Base-by-base conservation (phyloP, 2,329 filamentous ascomycete species). In the Daldinia sp. region DNA sequence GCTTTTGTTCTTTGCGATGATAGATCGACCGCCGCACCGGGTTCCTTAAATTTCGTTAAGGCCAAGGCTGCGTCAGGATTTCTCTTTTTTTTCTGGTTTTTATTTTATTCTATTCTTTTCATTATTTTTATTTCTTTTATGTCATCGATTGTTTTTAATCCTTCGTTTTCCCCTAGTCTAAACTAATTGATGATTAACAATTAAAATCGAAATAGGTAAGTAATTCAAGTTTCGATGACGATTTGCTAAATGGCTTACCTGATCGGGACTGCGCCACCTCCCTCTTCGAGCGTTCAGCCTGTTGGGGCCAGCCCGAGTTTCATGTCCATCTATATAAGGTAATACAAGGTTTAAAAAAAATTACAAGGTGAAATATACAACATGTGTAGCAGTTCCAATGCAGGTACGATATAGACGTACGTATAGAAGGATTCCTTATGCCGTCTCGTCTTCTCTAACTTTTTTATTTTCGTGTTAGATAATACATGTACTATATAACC, bases 211-310 rank as follows among this genome's bases (percentile, higher is more conserved):
- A n/a, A n/a, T 30, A 30, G 29, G 29, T 30, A 4, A 4, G 29
- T 30, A 4, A 34, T 34, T 34, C n/a, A 34, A 34, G 30, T n/a
- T 34, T 34, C 19, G 25, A 25, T 25, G 39, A 43, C 19, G 39
- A 23, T 11, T 23, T 27, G 21, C 21, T 45, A 4, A n/a, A 32
- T 13, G 25, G 30, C 45, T 48, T 48, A 27, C 45, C 45, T 48
- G 4, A 48, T 48, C 27, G 45, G 45, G 45, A 32, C 45, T 54
- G 51, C 51, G 51, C 49, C 49, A 52, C 49, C n/a, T n/a, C 17
- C 47, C 47, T 35, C 29, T 27, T 50, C 15, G 15, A 41, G 23
- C 21, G 4, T 17, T 35, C 3, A 10, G n/a, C 32, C 17, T 34
- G 51, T 35, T 34, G 17, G 27, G 17, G 2, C n/a, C 4, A 15